phyloP scores from a whole-genome alignment of 345 rosid genomes.

The Cardamine resedifolia region DNA sequence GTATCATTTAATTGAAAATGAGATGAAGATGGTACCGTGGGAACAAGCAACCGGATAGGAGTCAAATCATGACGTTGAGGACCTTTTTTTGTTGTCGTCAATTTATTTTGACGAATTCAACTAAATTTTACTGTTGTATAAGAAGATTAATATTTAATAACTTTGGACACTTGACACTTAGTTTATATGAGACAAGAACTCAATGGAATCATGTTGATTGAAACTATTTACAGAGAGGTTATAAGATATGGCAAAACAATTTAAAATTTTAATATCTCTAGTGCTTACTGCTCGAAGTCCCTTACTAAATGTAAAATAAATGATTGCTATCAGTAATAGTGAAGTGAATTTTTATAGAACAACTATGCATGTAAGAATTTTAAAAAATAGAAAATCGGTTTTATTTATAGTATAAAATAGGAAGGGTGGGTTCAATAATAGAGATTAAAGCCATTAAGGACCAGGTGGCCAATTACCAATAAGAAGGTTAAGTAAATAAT shows the following conservation, averaged over 20 bases:
- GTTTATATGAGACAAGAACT: constrained; percentile 9
- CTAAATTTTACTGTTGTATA: constrained; percentile 26
- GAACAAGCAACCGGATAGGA: constrained; percentile 8
- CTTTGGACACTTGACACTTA: background rate
- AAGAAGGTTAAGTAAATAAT: constrained; percentile 22
- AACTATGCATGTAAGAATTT: background rate
- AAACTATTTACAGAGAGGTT: background rate
- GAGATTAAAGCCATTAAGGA: constrained; percentile 22
- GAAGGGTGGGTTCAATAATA: constrained; percentile 23
- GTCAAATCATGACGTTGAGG: constrained; percentile 40
- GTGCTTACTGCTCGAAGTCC: background rate
- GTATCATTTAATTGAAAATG: background rate
- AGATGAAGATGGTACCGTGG: constrained; percentile 24
- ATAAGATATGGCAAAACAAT: background rate
- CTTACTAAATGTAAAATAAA: background rate
- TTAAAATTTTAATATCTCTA: background rate
- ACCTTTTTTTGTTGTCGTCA: constrained; percentile 7
- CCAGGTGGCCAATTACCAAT: constrained; percentile 26
- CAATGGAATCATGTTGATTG: constrained; percentile 4
- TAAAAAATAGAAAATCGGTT: background rate
- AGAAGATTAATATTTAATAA: background rate
- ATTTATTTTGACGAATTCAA: constrained; percentile 21
- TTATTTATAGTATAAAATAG: background rate
- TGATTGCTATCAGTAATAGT: background rate
- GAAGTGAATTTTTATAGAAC: background rate